phyloP scores from a whole-genome alignment of 768 basidiomycete genomes.

The Coprinopsis marcescibilis region DNA sequence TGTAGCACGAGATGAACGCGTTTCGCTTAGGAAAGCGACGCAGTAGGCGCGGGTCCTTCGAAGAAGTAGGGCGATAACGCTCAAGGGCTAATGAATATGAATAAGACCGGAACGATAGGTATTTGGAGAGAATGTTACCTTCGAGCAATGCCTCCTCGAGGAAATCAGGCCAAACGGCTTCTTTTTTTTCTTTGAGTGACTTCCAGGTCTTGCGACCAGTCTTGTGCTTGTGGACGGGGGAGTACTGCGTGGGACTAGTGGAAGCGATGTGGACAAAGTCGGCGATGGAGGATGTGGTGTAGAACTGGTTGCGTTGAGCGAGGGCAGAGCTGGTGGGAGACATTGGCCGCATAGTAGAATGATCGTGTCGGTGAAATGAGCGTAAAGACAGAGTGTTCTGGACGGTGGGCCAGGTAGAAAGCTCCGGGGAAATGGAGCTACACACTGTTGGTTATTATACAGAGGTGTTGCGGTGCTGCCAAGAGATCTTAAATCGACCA shows the following conservation, averaged over 20 bases:
- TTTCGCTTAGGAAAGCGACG: conserved; percentile 64
- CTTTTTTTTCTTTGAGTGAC: conserved; percentile 42
- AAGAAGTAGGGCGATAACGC: conserved; percentile 48
- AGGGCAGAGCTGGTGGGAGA: neutral
- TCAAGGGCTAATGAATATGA: conserved; percentile 38
- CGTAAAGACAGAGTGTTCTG: conserved; percentile 6
- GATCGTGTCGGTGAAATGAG: neutral
- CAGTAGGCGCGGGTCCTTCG: conserved; percentile 45
- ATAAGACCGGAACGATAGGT: conserved; percentile 1
- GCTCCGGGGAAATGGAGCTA: neutral
- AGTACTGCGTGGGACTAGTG: neutral
- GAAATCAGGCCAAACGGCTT: conserved; percentile 58
- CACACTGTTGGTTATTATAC: conserved; percentile 8
- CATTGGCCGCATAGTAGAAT: neutral
- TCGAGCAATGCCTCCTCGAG: conserved; percentile 58
- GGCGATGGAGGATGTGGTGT: conserved; percentile 11
- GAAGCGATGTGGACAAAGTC: conserved; percentile 9
- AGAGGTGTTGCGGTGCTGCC: conserved; percentile 1
- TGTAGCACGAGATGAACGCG: conserved; percentile 59
- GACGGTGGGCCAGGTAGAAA: neutral
- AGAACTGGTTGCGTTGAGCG: conserved; percentile 5
- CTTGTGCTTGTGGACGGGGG: conserved; percentile 21
- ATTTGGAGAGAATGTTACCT: conserved; percentile 32
- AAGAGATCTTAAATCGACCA: conserved; percentile 10
- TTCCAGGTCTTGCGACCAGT: conserved; percentile 56